These are phyloP conservation scores for Fusarium coffeatum DNA, from an alignment of 2,329 filamentous ascomycete species.

Conservation along the genomic window DNA sequence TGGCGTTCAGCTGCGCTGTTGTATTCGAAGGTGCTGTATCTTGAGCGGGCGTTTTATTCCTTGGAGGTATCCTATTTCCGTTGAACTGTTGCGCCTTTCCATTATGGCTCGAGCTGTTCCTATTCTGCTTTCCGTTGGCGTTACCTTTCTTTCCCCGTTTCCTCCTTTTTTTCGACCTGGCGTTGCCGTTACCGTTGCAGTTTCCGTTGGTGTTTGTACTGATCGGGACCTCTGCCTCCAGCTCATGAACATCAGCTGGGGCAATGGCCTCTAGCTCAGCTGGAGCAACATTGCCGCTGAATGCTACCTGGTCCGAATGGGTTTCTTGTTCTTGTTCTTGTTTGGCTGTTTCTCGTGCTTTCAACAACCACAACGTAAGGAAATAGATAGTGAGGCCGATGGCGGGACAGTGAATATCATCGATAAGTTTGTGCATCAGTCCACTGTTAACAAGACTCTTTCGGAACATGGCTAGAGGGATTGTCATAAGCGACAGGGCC, in stretches of 20 bases:
- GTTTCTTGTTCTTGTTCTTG: background rate
- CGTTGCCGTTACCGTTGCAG: background rate
- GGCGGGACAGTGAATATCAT: background rate
- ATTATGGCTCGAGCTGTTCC: background rate
- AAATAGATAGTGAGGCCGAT: constrained; percentile 20
- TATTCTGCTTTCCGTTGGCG: background rate
- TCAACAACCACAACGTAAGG: background rate
- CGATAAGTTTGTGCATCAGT: background rate
- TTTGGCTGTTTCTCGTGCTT: background rate
- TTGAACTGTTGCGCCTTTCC: background rate
- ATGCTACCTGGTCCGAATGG: background rate
- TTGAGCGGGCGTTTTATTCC: background rate
- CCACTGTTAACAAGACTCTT: background rate
- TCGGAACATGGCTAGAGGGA: constrained; percentile 9
- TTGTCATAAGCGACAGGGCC: constrained; percentile 27
- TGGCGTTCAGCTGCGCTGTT: background rate
- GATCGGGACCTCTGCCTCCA: background rate
- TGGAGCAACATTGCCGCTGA: background rate
- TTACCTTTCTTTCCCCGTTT: background rate
- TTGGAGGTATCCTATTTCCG: background rate
- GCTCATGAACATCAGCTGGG: background rate
- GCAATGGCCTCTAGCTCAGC: background rate
- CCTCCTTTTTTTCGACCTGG: background rate
- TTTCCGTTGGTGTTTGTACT: background rate
- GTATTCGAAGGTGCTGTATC: background rate